phyloP scores from a whole-genome alignment of 345 rosid species.

The Aquilaria sinensis region DNA sequence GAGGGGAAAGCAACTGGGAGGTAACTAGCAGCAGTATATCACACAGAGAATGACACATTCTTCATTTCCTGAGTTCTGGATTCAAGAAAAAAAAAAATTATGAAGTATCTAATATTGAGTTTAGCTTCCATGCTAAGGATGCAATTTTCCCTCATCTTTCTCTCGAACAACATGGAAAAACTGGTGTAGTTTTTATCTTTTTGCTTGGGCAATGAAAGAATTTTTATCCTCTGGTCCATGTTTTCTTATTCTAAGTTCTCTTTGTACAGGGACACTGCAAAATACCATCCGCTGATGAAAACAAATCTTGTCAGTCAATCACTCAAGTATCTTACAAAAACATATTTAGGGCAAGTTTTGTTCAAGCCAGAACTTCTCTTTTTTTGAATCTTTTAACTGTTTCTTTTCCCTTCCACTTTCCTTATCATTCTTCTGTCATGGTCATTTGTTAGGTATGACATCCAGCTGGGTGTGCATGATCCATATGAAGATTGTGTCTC shows the following conservation, averaged over 20 bases:
- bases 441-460: slow-evolving; percentile 40
- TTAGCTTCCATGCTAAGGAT: neutral
- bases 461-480: slow-evolving; percentile 50
- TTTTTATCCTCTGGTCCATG: neutral
- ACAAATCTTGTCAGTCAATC: slow-evolving; percentile 76
- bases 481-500: slow-evolving; percentile 68
- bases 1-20: too few species aligned
- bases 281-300: slow-evolving; percentile 64
- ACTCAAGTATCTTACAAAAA: slow-evolving; percentile 56
- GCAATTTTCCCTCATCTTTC: neutral
- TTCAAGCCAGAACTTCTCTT: neutral
- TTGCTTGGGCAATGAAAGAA: neutral
- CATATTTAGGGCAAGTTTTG: slow-evolving; percentile 58
- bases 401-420: neutral
- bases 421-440: neutral
- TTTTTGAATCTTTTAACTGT: neutral
- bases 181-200: neutral
- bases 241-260: neutral
- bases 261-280: slow-evolving; percentile 65
- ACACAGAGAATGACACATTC: too few species aligned
- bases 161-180: neutral
- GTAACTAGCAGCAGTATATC: too few species aligned
- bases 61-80: too few species aligned
- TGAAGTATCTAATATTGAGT: too few species aligned
- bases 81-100: too few species aligned